Evolutionary conservation across 768 basidiomycete species (phyloP), one percentile per base, ranked within the genome.

Genomic region (Collybia sordida): DNA sequence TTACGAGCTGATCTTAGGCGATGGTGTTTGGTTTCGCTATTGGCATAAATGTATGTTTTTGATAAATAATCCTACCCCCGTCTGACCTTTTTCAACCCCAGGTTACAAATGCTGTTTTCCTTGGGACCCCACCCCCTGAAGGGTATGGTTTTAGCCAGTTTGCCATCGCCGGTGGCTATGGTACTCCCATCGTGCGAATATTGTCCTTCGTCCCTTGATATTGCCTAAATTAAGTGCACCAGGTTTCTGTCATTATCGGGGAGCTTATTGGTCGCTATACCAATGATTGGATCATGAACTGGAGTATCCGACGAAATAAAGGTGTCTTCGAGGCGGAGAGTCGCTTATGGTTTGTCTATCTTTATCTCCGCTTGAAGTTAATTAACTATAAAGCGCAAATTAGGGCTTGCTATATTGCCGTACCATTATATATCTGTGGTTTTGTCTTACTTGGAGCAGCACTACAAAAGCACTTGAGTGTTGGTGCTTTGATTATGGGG

Each of bases 401-500:
- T 0, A 81, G 79, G 78, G 70, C 76, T 4, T 77, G 73, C 51
- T 82, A 82, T 58, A 52, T 80, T 45, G 80, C 77, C 0, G 61
- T 81, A 3, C 77, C 75, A 1, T 61, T 83, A 22, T 81, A 79
- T 57, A 67, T 83, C 38, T 72, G 66, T 38, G 82, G 82, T 3
- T 81, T 82, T 57, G 61, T 81, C 37, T 56, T 75, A 3, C 67
- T 85, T 7, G 83, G 81, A 3, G 77, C 72, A 1, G 61, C 75
- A 1, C 67, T 82, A 42, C 69, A 82, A 56, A 74, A 76, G 12
- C 72, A 78, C 40, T 61, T 78, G 0, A 70, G 67, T 34, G 60
- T 74, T 17, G 78, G 69, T 6, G 78, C 73, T 0, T 61, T 83
- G 31, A 70, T 83, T 41, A 77, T 83, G 65, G 83, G 82, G 6